Percentiles rank a stretch among this genome's conserved stretches.
These are phyloP conservation scores for Suillus luteus DNA, from an alignment of 768 basidiomycete species.

Conservation along the genomic window DNA sequence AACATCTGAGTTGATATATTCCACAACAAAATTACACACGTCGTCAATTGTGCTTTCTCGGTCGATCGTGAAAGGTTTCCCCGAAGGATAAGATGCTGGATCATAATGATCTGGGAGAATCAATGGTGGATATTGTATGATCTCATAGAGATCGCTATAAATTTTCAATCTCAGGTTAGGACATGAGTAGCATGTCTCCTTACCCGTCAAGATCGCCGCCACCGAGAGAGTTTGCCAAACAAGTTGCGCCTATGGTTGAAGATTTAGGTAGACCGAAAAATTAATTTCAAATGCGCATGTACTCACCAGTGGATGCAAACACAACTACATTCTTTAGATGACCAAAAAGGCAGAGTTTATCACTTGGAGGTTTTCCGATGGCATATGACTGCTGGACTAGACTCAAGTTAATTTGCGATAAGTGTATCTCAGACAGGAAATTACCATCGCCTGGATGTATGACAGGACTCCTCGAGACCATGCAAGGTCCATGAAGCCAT, in stretches of 20 bases:
- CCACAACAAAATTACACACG: slow-evolving; percentile 78
- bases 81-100: slow-evolving; percentile 53
- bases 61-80: slow-evolving; percentile 38
- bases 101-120: slow-evolving; percentile 52
- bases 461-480: slow-evolving; percentile 72
- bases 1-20: slow-evolving; percentile 83
- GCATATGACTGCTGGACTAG: slow-evolving; percentile 71
- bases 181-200: slow-evolving; percentile 15
- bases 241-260: slow-evolving; percentile 48
- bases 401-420: slow-evolving; percentile 11
- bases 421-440: slow-evolving; percentile 13
- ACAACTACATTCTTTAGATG: slow-evolving; percentile 73
- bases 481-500: slow-evolving; percentile 61
- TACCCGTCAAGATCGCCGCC: slow-evolving; percentile 86
- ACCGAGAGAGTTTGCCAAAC: slow-evolving; percentile 67
- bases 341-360: slow-evolving; percentile 55
- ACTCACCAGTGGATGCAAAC: slow-evolving; percentile 60
- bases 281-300: neutral
- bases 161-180: neutral
- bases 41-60: slow-evolving; percentile 63
- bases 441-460: slow-evolving; percentile 76
- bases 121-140: slow-evolving; percentile 57
- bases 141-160: slow-evolving; percentile 62
- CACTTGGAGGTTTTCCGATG: slow-evolving; percentile 67
- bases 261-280: neutral